phyloP scores from a whole-genome alignment of 805 yeast genomes.

The Maudiozyma saulgeensis region DNA sequence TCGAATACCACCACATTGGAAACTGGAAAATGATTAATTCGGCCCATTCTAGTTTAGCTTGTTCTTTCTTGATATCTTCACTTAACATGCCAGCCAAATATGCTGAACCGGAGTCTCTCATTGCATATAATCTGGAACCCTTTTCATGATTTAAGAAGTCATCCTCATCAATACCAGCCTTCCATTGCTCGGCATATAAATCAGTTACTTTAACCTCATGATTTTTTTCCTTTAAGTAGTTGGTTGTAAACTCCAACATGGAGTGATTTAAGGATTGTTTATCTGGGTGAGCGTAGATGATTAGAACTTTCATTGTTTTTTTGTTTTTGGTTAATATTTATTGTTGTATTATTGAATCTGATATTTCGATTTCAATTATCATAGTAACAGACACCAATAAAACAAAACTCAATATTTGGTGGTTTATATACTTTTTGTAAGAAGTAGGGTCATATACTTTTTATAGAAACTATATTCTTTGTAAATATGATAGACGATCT shows the following conservation, averaged over 20 bases:
- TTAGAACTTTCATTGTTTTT: conserved; percentile 10
- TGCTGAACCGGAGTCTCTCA: conserved; percentile 13
- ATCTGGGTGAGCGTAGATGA: conserved; percentile 26
- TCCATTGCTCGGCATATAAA: conserved; percentile 18
- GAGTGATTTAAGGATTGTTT: conserved; percentile 16
- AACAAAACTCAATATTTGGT: no score
- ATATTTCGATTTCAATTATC: no score
- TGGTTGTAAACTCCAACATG: conserved; percentile 10
- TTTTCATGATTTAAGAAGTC: conserved; percentile 14
- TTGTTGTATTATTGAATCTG: not conserved
- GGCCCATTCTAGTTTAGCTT: conserved; percentile 24
- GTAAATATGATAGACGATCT: not conserved
- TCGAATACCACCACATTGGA: conserved; percentile 26
- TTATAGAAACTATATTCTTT: no score
- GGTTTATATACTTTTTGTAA: no score
- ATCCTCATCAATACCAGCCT: conserved; percentile 12
- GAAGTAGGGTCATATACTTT: no score
- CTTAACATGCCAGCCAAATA: conserved; percentile 11
- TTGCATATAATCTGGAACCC: conserved; percentile 9
- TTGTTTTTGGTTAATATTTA: not conserved
- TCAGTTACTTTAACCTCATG: conserved; percentile 23
- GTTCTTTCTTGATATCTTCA: conserved; percentile 21
- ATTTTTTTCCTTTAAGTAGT: conserved; percentile 15
- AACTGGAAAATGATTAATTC: conserved; percentile 21
- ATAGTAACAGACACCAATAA: no score